A percentile compares a stretch with the other conserved stretches of the same genome.
Conservation (phyloP, 129 eudicot genomes). For the Cynara cardunculus region DNA sequence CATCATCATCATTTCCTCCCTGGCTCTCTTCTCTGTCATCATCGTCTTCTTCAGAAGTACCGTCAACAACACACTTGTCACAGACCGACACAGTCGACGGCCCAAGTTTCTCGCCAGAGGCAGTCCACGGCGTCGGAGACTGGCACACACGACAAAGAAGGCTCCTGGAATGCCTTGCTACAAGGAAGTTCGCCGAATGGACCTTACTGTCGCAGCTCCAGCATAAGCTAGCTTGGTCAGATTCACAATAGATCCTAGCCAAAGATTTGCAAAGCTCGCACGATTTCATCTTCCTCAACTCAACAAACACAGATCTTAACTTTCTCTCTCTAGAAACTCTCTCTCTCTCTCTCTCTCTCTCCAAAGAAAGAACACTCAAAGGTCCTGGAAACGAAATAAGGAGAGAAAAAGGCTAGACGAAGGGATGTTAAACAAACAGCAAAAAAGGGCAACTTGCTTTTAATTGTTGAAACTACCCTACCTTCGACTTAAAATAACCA, state of each 20-base stretch:
- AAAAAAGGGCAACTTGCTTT: constrained; percentile 28
- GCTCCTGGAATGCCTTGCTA: constrained; percentile 50
- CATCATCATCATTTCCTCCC: constrained; percentile 23
- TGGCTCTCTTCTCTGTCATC: constrained; percentile 17
- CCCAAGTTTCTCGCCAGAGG: constrained; percentile 46
- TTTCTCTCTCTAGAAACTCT: constrained; percentile 13
- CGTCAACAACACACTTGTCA: constrained; percentile 35
- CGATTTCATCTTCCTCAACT: constrained; percentile 33
- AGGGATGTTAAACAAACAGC: constrained; percentile 21
- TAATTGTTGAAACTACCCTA: background rate
- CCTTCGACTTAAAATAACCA: background rate
- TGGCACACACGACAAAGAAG: constrained; percentile 65
- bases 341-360: constrained; percentile 9
- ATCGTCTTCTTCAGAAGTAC: constrained; percentile 16
- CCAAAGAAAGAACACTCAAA: background rate
- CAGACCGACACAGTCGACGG: constrained; percentile 52
- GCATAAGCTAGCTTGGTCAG: constrained; percentile 72
- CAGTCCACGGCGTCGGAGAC: constrained; percentile 53
- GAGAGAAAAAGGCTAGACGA: background rate
- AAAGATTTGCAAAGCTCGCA: constrained; percentile 62
- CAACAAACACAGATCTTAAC: constrained; percentile 15
- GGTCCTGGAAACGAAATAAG: background rate
- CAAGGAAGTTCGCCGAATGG: constrained; percentile 80
- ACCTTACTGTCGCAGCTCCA: constrained; percentile 75
- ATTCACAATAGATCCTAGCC: constrained; percentile 65